Conservation (phyloP, 352 stramenopile genomes). For the Pythium diclinum region DNA sequence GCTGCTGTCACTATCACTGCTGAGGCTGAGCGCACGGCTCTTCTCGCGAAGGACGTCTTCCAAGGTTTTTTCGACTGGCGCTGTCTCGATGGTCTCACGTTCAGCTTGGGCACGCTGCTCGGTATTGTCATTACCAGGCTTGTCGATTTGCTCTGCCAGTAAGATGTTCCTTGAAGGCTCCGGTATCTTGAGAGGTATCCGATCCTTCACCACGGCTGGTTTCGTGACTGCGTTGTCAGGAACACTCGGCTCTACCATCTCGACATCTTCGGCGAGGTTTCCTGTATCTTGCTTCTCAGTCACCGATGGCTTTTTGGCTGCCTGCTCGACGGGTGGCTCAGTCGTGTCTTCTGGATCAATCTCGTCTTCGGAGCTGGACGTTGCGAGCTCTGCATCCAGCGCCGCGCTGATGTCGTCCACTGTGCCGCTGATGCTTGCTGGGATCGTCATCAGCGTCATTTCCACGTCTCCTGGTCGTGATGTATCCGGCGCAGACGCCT, state of each 20-base stretch:
- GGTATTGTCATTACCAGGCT: background rate
- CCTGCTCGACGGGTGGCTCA: background rate
- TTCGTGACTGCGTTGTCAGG: background rate
- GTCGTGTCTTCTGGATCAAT: background rate
- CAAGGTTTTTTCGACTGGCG: background rate
- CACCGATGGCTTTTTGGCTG: background rate
- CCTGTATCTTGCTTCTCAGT: background rate
- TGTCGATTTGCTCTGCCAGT: background rate
- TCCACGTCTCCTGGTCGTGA: background rate
- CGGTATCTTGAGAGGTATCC: background rate
- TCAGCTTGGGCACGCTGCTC: too few relatives aligned
- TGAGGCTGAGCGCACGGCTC: slow-evolving; percentile 7
- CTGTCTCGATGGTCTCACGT: background rate
- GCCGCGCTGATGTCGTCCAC: background rate
- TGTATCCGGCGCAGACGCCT: background rate
- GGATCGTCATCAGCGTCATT: background rate
- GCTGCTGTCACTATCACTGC: slow-evolving; percentile 10
- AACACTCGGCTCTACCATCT: background rate
- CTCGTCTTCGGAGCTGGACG: background rate
- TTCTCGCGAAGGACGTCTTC: slow-evolving; percentile 7
- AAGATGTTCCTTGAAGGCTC: background rate
- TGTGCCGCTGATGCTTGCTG: background rate
- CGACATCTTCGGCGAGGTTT: background rate
- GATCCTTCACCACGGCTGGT: background rate
- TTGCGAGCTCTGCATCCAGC: slow-evolving; percentile 1